These are phyloP conservation scores for Phytopythium sindhum DNA, from an alignment of 352 stramenopile species.

Conservation along the genomic window DNA sequence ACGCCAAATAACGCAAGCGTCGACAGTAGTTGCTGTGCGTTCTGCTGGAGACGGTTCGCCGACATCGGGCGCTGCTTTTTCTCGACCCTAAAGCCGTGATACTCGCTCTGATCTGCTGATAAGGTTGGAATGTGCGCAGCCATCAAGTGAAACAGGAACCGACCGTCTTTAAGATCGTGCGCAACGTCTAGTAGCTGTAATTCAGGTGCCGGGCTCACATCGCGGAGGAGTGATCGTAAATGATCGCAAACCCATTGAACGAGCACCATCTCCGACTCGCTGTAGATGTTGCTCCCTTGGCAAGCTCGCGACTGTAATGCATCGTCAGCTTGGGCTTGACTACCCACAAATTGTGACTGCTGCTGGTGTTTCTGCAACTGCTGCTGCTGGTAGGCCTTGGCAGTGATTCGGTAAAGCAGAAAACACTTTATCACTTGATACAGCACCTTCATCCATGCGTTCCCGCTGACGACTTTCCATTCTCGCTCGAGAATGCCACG, in stretches of 20 bases:
- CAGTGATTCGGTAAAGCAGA: conserved; percentile 86
- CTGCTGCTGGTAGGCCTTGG: conserved; percentile 61
- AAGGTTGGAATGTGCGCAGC: conserved; percentile 87
- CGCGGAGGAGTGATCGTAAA: conserved; percentile 23
- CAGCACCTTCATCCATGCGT: conserved; percentile 85
- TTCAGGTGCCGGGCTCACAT: conserved; percentile 7
- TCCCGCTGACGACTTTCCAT: conserved; percentile 41
- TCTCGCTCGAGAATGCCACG: conserved; percentile 52
- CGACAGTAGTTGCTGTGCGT: conserved; percentile 52
- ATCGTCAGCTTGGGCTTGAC: conserved; percentile 19
- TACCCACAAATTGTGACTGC: neutral
- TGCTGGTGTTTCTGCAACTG: conserved; percentile 6
- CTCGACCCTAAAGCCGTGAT: conserved; percentile 62
- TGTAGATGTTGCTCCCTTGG: conserved; percentile 90
- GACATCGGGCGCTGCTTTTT: conserved; percentile 17
- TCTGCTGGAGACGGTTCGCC: conserved; percentile 44
- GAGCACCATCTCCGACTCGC: conserved; percentile 87
- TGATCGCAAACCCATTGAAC: conserved; percentile 89
- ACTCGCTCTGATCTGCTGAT: conserved; percentile 50
- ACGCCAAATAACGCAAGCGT: conserved; percentile 66
- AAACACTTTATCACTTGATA: conserved; percentile 93
- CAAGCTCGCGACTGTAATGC: conserved; percentile 18
- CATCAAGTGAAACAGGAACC: conserved; percentile 84
- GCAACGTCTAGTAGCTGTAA: conserved; percentile 55
- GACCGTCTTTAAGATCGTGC: conserved; percentile 62